Percentiles rank a stretch among this genome's conserved stretches.
Evolutionary conservation across 495 filamentous ascomycete genomes (phyloP).

Genomic region (Recurvomyces mirabilis): DNA sequence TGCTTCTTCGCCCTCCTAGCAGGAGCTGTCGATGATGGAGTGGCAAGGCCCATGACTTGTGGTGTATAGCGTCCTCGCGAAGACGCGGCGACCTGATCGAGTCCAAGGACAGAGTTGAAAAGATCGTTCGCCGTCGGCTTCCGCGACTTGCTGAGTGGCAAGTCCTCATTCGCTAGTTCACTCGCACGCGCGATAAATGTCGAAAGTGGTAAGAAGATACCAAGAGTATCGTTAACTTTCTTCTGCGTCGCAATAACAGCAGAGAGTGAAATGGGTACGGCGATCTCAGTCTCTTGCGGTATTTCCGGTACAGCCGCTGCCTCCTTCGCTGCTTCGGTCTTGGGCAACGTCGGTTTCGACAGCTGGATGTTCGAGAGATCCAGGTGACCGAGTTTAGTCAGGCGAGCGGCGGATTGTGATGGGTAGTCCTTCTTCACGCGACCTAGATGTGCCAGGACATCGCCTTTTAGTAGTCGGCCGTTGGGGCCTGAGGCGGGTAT

Average conservation of each 20-base stretch:
- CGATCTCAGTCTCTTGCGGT: conserved; percentile 39
- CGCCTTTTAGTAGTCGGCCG: conserved; percentile 86
- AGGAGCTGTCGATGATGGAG: conserved; percentile 24
- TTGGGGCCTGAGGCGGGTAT: conserved; percentile 82
- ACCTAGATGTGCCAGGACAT: conserved; percentile 85
- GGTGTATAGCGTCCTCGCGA: conserved; percentile 56
- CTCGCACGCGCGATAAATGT: conserved; percentile 77
- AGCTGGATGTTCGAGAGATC: conserved; percentile 94
- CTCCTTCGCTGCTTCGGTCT: conserved; percentile 31
- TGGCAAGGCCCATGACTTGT: conserved; percentile 53
- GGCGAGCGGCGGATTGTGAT: conserved; percentile 51
- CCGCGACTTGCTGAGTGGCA: conserved; percentile 52
- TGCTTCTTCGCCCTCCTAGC: conserved; percentile 27
- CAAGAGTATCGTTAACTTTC: conserved; percentile 61
- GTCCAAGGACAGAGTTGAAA: conserved; percentile 76
- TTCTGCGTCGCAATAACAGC: conserved; percentile 69
- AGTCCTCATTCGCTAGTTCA: conserved; percentile 71
- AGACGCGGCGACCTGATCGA: conserved; percentile 46
- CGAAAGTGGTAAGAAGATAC: conserved; percentile 69
- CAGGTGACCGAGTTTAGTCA: conserved; percentile 66
- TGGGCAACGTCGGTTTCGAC: conserved; percentile 26
- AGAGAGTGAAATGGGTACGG: conserved; percentile 63
- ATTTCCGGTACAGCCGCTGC: conserved; percentile 28
- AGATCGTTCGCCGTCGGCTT: conserved; percentile 67
- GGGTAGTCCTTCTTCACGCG: conserved; percentile 58